phyloP scores from a whole-genome alignment of 768 basidiomycete genomes.

The Tylopilus intermedius region DNA sequence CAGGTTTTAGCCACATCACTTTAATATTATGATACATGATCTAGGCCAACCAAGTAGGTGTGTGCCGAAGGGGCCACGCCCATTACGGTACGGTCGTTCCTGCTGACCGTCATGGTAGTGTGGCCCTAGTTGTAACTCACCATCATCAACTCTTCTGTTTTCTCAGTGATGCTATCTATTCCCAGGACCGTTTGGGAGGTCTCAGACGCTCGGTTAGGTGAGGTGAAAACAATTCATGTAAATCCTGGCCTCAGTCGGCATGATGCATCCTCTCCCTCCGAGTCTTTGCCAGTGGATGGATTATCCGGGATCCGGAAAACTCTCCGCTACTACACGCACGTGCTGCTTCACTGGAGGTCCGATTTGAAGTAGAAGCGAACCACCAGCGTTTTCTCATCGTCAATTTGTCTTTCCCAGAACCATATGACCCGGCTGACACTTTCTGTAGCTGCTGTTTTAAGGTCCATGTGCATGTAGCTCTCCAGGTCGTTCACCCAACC shows the following conservation, averaged over 20 bases:
- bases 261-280: neutral
- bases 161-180: neutral
- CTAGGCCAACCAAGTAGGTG: neutral
- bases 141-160: too few species aligned
- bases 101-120: too few species aligned
- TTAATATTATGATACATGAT: neutral
- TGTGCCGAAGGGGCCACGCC: neutral
- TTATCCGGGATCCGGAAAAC: neutral
- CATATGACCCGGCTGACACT: neutral
- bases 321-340: neutral
- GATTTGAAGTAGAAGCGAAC: neutral
- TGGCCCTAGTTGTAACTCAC: too few species aligned
- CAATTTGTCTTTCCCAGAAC: neutral
- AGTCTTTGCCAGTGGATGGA: neutral
- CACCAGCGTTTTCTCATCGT: neutral
- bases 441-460: neutral
- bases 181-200: neutral
- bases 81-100: too few species aligned
- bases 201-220: neutral
- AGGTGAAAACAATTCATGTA: conserved; percentile 1
- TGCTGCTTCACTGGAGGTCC: too few species aligned
- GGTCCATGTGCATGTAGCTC: neutral
- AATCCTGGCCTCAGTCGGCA: neutral
- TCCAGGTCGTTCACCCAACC: neutral
- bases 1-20: too few species aligned